phyloP scores from a whole-genome alignment of 2,329 filamentous ascomycete species.

The Trichoderma lentiforme region DNA sequence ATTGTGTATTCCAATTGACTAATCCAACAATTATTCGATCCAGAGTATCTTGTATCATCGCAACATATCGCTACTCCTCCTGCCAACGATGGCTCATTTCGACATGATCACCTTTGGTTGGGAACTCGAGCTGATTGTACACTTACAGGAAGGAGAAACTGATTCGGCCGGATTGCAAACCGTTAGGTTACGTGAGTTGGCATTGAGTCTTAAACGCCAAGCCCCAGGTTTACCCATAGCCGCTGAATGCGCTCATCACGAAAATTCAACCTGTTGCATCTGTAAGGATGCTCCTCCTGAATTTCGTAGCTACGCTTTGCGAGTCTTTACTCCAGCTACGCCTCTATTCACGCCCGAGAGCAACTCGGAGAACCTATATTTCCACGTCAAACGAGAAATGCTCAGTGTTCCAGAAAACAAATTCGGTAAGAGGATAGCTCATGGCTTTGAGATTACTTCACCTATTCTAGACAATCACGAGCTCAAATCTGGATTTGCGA shows the following conservation, averaged over 20 bases:
- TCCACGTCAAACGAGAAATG: conserved; percentile 21
- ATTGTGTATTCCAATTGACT: background rate
- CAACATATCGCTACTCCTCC: background rate
- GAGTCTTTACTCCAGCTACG: background rate
- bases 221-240: background rate
- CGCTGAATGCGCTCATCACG: background rate
- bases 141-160: background rate
- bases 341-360: background rate
- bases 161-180: background rate
- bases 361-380: conserved; percentile 10
- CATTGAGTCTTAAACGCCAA: background rate
- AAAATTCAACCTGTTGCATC: background rate
- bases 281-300: background rate
- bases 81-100: background rate
- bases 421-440: conserved; percentile 7
- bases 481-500: conserved; percentile 20
- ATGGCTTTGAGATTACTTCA: conserved; percentile 22
- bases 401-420: background rate
- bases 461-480: conserved; percentile 23
- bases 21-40: background rate
- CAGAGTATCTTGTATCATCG: background rate
- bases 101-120: conserved; percentile 23
- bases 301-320: background rate
- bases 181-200: background rate
- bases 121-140: conserved; percentile 26